phyloP scores from a whole-genome alignment of 1,284 basidiomycete species.

The Somion occarium region DNA sequence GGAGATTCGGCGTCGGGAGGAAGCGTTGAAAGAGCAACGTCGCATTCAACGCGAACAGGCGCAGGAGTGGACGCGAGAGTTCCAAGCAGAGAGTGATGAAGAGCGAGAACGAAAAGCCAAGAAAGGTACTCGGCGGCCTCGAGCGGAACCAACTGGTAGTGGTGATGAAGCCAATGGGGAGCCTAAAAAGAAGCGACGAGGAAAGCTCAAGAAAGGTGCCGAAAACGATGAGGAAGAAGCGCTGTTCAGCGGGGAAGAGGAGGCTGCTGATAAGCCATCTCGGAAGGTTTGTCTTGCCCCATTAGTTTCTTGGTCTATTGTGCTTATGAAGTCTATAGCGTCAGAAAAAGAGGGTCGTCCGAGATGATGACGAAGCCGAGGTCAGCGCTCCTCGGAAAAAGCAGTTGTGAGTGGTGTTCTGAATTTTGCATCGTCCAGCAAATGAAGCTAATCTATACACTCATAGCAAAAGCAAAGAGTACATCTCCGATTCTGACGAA shows the following conservation, averaged over 20 bases:
- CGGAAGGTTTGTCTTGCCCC: constrained; percentile 50
- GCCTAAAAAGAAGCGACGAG: constrained; percentile 26
- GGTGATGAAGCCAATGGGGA: constrained; percentile 45
- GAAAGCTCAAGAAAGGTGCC: constrained; percentile 22
- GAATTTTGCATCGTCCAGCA: not conserved
- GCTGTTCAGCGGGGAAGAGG: constrained; percentile 67
- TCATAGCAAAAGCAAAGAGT: constrained; percentile 74
- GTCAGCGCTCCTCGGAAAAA: constrained; percentile 54
- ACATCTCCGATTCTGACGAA: constrained; percentile 75
- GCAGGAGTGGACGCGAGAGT: constrained; percentile 66
- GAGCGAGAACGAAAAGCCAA: constrained; percentile 65
- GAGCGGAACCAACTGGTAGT: constrained; percentile 36
- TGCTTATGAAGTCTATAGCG: constrained; percentile 28
- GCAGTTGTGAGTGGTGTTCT: constrained; percentile 55
- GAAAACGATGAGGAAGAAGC: constrained; percentile 42
- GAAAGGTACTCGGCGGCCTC: constrained; percentile 47
- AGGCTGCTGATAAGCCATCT: constrained; percentile 48
- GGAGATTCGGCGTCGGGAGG: constrained; percentile 53
- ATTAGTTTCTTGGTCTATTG: not conserved
- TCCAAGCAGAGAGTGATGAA: constrained; percentile 68
- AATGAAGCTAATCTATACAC: no score
- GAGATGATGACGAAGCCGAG: constrained; percentile 69
- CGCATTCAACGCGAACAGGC: constrained; percentile 76
- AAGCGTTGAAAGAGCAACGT: constrained; percentile 71
- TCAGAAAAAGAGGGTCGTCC: constrained; percentile 68